Percentiles rank a stretch among this genome's conserved stretches.
Conservation (phyloP, 2,329 filamentous ascomycete species). For the Pseudocercospora fuligena region DNA sequence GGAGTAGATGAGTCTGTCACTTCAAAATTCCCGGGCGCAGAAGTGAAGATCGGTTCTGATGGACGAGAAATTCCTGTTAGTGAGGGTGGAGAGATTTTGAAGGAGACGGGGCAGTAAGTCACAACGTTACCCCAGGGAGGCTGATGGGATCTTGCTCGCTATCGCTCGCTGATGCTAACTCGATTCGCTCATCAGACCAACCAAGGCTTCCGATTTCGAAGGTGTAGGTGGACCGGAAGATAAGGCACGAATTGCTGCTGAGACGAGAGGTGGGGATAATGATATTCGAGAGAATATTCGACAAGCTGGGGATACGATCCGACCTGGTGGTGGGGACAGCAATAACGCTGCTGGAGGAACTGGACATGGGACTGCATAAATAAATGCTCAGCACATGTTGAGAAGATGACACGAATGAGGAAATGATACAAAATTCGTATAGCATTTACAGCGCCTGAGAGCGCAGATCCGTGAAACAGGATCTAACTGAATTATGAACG, state of each 20-base stretch:
- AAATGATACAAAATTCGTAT: neutral
- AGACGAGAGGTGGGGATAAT: conserved; percentile 47
- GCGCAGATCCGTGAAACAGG: neutral
- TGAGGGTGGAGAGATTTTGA: conserved; percentile 53
- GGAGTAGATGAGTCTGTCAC: neutral
- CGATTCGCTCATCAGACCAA: conserved; percentile 37
- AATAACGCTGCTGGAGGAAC: neutral
- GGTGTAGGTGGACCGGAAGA: conserved; percentile 55
- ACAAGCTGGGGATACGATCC: conserved; percentile 39
- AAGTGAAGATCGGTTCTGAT: conserved; percentile 52
- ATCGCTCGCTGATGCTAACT: neutral
- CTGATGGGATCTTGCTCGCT: no score
- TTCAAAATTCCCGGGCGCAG: conserved; percentile 51
- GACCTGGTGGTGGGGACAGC: conserved; percentile 26
- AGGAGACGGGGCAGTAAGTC: conserved; percentile 47
- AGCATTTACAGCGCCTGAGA: neutral
- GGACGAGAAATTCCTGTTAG: conserved; percentile 54
- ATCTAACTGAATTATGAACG: neutral
- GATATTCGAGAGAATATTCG: conserved; percentile 48
- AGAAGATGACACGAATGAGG: no score
- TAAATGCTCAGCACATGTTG: no score
- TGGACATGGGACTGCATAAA: neutral
- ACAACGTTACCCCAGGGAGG: no score
- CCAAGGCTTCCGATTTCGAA: conserved; percentile 56
- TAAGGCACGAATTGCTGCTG: conserved; percentile 45